phyloP scores from a whole-genome alignment of 208 protist species.

The Crithidia fasciculata region DNA sequence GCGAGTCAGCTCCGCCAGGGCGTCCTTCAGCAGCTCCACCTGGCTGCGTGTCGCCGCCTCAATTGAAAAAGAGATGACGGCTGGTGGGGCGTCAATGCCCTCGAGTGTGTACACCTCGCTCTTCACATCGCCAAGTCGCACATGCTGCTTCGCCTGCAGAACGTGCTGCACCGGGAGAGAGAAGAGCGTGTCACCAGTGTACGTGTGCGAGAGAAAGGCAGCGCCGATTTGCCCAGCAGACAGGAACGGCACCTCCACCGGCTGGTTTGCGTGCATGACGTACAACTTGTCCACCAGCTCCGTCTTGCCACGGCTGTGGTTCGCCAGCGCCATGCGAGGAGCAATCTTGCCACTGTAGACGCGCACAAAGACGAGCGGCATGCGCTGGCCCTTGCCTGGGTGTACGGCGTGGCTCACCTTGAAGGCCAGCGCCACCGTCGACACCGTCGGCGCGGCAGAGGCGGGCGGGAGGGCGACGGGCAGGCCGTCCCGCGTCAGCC shows the following conservation, averaged over 20 bases:
- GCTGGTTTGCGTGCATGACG: constrained; percentile 89
- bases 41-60: constrained; percentile 89
- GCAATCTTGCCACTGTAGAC: constrained; percentile 90
- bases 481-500: constrained; percentile 47
- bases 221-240: constrained; percentile 83
- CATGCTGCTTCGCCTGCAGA: constrained; percentile 36
- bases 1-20: constrained; percentile 90
- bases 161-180: constrained; percentile 41
- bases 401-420: constrained; percentile 87
- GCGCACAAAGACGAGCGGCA: constrained; percentile 90
- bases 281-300: constrained; percentile 84
- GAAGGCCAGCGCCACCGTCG: constrained; percentile 91
- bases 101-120: constrained; percentile 76
- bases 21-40: constrained; percentile 88
- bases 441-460: constrained; percentile 35
- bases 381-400: constrained; percentile 66
- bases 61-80: constrained; percentile 96
- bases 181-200: constrained; percentile 86
- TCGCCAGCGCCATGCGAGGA: constrained; percentile 66
- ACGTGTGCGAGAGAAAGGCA: constrained; percentile 66
- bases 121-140: constrained; percentile 30
- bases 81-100: constrained; percentile 93
- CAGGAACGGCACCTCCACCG: constrained; percentile 76
- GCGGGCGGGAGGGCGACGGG: constrained; percentile 53
- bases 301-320: constrained; percentile 60